A percentile compares a stretch with the other conserved stretches of the same genome.
phyloP scores from a whole-genome alignment of 352 stramenopile species.

The Phytophthora fragariaefolia region DNA sequence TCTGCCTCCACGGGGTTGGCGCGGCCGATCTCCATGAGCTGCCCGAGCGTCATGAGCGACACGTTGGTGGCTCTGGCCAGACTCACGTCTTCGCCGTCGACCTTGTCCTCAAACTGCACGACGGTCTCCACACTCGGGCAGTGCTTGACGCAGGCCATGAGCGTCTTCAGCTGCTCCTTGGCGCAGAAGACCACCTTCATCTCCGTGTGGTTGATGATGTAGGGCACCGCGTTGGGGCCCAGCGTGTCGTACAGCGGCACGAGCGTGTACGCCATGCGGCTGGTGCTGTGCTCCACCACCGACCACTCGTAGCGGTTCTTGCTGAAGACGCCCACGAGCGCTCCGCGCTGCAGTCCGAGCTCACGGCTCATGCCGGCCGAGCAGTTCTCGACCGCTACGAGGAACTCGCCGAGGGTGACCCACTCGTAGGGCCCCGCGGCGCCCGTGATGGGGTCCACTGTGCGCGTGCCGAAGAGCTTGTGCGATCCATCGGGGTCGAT shows the following conservation, averaged over 20 bases:
- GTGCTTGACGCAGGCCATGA: conserved; percentile 60
- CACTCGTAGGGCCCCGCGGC: conserved; percentile 56
- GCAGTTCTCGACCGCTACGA: conserved; percentile 51
- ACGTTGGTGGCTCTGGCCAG: conserved; percentile 50
- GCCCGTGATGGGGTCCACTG: conserved; percentile 44
- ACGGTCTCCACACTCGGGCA: conserved; percentile 61
- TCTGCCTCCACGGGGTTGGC: conserved; percentile 57
- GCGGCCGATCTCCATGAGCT: conserved; percentile 51
- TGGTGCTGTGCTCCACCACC: conserved; percentile 72
- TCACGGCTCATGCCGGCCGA: conserved; percentile 49
- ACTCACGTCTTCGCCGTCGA: conserved; percentile 49
- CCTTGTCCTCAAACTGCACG: conserved; percentile 66
- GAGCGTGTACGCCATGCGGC: conserved; percentile 74
- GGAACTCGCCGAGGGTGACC: conserved; percentile 70
- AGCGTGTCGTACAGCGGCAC: conserved; percentile 87
- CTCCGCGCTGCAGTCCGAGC: conserved; percentile 48
- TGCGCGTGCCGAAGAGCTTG: conserved; percentile 63
- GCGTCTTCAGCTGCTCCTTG: conserved; percentile 64
- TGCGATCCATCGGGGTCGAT: conserved; percentile 56
- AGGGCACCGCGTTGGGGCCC: conserved; percentile 67
- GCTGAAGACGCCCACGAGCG: conserved; percentile 74
- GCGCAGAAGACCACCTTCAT: conserved; percentile 80
- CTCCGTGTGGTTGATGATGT: conserved; percentile 84
- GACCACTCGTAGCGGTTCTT: conserved; percentile 86
- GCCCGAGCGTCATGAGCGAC: conserved; percentile 49